phyloP scores from a whole-genome alignment of 805 yeast genomes.

The Kodamaea kakaduensis region DNA sequence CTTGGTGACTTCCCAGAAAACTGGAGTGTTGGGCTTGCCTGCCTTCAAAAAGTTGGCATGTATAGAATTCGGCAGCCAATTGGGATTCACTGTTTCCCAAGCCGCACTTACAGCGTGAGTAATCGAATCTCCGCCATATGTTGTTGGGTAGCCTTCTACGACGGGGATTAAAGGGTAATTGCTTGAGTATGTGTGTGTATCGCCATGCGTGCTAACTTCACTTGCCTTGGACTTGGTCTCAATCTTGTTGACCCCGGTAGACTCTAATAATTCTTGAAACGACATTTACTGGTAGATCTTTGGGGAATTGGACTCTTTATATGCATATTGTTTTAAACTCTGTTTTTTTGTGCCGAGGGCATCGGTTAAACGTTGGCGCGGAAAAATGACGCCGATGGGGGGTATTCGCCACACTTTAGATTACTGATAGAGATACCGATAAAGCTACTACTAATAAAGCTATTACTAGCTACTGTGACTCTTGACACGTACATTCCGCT shows the following conservation, averaged over 20 bases:
- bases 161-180: slow-evolving; percentile 23
- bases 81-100: slow-evolving; percentile 23
- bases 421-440: no score
- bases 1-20: slow-evolving; percentile 23
- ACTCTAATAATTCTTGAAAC: slow-evolving; percentile 4
- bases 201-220: slow-evolving; percentile 9
- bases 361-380: no score
- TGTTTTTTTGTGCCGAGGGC: no score
- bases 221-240: slow-evolving; percentile 10
- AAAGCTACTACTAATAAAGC: no score
- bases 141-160: slow-evolving; percentile 19
- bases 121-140: slow-evolving; percentile 28
- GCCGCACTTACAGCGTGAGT: slow-evolving; percentile 24
- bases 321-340: no score
- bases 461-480: no score
- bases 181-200: slow-evolving; percentile 15
- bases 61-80: slow-evolving; percentile 22
- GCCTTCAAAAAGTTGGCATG: slow-evolving; percentile 28
- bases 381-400: no score
- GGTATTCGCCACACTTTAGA: no score
- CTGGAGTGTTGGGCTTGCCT: slow-evolving; percentile 17
- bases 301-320: no score
- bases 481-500: no score
- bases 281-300: no score
- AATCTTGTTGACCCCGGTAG: slow-evolving; percentile 7